A percentile compares a stretch with the other conserved stretches of the same genome.
Conservation (phyloP, 2,329 filamentous ascomycete species). For the Cylindrodendrum hubeiense region DNA sequence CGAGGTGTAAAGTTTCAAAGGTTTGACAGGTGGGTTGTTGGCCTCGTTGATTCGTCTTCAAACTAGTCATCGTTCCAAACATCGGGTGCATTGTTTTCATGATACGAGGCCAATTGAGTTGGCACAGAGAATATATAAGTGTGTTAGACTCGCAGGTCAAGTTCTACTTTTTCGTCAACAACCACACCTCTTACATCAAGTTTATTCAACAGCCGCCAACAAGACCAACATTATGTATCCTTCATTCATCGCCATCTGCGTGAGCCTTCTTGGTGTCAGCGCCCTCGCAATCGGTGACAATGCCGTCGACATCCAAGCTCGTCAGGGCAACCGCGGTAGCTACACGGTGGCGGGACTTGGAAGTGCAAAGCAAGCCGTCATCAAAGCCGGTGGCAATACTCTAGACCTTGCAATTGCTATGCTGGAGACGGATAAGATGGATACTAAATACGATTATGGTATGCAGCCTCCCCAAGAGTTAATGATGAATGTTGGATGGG, state of each 20-base stretch:
- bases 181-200: no score
- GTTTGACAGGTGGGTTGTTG: no score
- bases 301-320: neutral
- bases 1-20: no score
- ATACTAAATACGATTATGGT: conserved; percentile 8
- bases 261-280: neutral
- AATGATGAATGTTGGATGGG: neutral
- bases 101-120: no score
- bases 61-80: no score
- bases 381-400: conserved; percentile 13
- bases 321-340: neutral
- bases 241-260: neutral
- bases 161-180: no score
- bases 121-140: no score
- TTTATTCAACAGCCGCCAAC: no score
- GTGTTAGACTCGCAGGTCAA: no score
- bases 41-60: no score
- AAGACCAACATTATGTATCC: neutral
- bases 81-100: no score
- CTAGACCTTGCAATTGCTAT: conserved; percentile 13
- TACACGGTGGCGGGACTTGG: neutral
- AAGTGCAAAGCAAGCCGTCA: conserved; percentile 1
- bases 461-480: neutral
- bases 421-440: conserved; percentile 12
- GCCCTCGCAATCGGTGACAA: neutral